Conservation (phyloP, 139 green algal genomes). For the Nannochloris sp. region DNA sequence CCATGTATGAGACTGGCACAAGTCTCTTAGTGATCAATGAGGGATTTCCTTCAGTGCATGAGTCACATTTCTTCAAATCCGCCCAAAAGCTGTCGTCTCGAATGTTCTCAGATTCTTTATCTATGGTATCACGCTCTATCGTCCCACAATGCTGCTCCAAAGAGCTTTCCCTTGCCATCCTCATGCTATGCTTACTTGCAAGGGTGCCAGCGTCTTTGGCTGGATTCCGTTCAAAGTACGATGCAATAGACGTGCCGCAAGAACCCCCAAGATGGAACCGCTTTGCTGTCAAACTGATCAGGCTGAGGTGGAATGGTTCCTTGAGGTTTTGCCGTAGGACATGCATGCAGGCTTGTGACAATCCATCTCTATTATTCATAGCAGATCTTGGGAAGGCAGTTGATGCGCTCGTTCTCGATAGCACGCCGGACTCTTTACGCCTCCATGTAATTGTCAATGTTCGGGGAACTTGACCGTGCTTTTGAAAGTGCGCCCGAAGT, state of each 20-base stretch:
- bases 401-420: slow-evolving; percentile 39
- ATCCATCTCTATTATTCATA: neutral
- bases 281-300: slow-evolving; percentile 58
- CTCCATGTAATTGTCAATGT: slow-evolving; percentile 66
- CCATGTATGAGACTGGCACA: too few species aligned
- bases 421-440: slow-evolving; percentile 29
- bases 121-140: too few species aligned
- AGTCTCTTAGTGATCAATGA: too few species aligned
- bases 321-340: slow-evolving; percentile 20
- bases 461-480: slow-evolving; percentile 26
- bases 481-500: slow-evolving; percentile 45
- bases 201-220: neutral
- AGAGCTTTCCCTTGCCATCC: neutral
- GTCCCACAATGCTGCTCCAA: too few species aligned
- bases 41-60: neutral
- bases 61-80: neutral
- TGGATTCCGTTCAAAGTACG: slow-evolving; percentile 4
- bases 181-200: neutral
- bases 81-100: neutral
- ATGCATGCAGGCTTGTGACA: slow-evolving; percentile 16
- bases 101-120: neutral
- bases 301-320: slow-evolving; percentile 51
- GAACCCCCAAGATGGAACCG: slow-evolving; percentile 26
- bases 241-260: slow-evolving; percentile 8
- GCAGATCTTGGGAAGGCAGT: slow-evolving; percentile 26